A percentile compares a stretch with the other conserved stretches of the same genome.
phyloP scores from a whole-genome alignment of 768 basidiomycete species.

The Leccinum imitatum region DNA sequence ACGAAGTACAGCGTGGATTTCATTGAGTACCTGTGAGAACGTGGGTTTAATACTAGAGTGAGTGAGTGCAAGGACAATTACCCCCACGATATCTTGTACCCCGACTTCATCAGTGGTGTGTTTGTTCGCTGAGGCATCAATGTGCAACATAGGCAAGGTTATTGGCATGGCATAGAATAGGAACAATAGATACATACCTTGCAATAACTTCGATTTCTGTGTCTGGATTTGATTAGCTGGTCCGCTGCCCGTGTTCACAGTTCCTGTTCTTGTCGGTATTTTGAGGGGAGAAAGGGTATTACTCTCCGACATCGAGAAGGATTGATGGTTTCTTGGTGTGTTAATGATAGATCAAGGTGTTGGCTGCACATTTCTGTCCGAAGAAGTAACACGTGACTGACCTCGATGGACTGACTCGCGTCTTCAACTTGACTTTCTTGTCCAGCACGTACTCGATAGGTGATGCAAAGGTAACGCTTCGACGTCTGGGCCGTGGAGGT shows the following conservation, averaged over 20 bases:
- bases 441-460: constrained; percentile 20
- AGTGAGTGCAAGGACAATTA: constrained; percentile 22
- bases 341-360: not conserved
- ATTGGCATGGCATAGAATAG: not conserved
- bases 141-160: not conserved
- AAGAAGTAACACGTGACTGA: constrained; percentile 2
- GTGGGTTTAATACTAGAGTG: not conserved
- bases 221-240: constrained; percentile 1
- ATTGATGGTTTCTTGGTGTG: not conserved
- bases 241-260: not conserved
- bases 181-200: constrained; percentile 5
- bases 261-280: constrained; percentile 1
- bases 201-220: constrained; percentile 5
- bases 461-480: constrained; percentile 33
- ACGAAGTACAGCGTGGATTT: constrained; percentile 45
- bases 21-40: constrained; percentile 42
- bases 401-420: constrained; percentile 5
- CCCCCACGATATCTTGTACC: constrained; percentile 43
- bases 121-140: constrained; percentile 1
- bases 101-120: constrained; percentile 10
- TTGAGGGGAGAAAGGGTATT: constrained; percentile 20
- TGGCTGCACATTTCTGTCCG: not conserved
- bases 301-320: constrained; percentile 5
- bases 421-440: constrained; percentile 1
- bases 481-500: constrained; percentile 13